phyloP scores from a whole-genome alignment of 768 basidiomycete genomes.

The Peribolospora kevripleyi region DNA sequence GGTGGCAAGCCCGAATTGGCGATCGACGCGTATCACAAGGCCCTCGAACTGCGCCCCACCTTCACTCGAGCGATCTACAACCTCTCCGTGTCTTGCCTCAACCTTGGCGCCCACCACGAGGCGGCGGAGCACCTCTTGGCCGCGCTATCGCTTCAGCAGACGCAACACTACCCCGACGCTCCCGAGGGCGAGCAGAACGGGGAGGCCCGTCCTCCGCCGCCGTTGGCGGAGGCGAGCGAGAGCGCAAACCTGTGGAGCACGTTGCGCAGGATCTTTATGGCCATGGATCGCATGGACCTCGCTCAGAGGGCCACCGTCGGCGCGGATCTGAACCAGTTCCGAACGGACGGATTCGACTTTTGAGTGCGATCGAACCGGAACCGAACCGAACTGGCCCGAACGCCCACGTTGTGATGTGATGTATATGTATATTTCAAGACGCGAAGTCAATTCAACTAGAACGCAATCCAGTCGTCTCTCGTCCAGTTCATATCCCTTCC shows the following conservation, averaged over 20 bases:
- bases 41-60: constrained; percentile 67
- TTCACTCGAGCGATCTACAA: constrained; percentile 96
- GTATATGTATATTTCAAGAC: no score
- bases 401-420: no score
- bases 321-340: constrained; percentile 44
- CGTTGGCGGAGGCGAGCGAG: constrained; percentile 32
- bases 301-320: constrained; percentile 47
- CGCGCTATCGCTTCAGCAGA: constrained; percentile 44
- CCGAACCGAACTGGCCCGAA: no score
- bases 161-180: background rate
- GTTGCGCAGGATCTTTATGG: constrained; percentile 48
- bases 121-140: constrained; percentile 87
- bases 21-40: constrained; percentile 40
- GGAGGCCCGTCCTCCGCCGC: background rate
- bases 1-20: constrained; percentile 86
- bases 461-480: no score
- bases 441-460: no score
- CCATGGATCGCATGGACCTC: constrained; percentile 62
- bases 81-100: constrained; percentile 88
- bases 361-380: constrained; percentile 18
- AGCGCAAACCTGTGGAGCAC: constrained; percentile 79
- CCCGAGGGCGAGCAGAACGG: background rate
- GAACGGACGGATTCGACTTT: constrained; percentile 72
- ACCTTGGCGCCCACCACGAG: constrained; percentile 84
- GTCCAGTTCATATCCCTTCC: no score